Evolutionary conservation across 495 filamentous ascomycete genomes (phyloP).

Genomic region (Penicillium lividum): DNA sequence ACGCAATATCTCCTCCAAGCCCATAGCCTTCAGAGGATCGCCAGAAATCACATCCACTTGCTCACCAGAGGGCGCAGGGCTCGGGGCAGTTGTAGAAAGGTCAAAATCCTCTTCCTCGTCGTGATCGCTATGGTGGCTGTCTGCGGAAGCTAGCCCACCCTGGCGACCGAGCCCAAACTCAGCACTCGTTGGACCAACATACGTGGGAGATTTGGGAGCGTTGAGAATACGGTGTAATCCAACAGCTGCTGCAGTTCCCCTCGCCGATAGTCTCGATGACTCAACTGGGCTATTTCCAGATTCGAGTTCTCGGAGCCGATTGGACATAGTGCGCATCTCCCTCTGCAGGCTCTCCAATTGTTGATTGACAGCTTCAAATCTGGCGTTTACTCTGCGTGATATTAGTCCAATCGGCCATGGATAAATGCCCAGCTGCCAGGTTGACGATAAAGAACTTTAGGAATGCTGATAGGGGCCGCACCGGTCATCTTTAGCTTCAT

Average conservation of each 20-base stretch:
- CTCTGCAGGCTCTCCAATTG: constrained; percentile 34
- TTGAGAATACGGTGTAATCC: constrained; percentile 39
- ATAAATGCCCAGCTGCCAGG: background rate
- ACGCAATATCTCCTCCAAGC: constrained; percentile 64
- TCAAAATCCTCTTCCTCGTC: constrained; percentile 19
- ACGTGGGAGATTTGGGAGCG: constrained; percentile 37
- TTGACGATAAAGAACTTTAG: background rate
- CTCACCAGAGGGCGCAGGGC: constrained; percentile 22
- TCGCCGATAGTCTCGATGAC: constrained; percentile 6
- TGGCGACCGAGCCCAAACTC: constrained; percentile 39
- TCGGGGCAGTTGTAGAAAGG: constrained; percentile 23
- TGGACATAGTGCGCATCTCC: constrained; percentile 36
- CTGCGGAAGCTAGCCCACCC: constrained; percentile 1
- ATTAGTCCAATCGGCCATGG: constrained; percentile 3
- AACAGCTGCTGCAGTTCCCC: background rate
- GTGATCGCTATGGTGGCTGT: background rate
- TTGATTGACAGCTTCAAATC: constrained; percentile 31
- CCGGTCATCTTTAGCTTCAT: constrained; percentile 26
- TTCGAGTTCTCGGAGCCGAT: constrained; percentile 36
- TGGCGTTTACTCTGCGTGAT: constrained; percentile 18
- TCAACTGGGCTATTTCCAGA: constrained; percentile 13
- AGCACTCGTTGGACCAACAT: constrained; percentile 45
- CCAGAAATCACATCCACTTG: constrained; percentile 5
- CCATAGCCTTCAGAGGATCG: constrained; percentile 26
- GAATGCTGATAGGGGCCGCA: constrained; percentile 6